Base-by-base conservation (phyloP, 1,139 yeast genomes). In the Saccharomyces pastorianus region DNA sequence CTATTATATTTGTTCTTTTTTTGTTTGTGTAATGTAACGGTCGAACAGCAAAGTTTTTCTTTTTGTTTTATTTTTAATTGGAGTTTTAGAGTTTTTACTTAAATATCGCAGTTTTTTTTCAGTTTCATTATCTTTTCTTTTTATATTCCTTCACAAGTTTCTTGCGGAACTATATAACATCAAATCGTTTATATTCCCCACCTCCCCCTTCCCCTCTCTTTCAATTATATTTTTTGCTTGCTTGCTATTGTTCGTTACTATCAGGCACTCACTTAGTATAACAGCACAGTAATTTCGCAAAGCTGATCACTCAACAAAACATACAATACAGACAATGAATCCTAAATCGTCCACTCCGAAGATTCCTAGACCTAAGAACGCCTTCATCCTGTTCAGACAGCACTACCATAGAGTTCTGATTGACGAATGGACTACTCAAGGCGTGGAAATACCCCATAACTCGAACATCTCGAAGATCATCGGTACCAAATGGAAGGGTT, bases 401-500 rank as follows among this genome's bases (percentile, higher is more conserved):
- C 84, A 82, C 61, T 82, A 82, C 61, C 88, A 84, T 63, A 84
- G 81, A 62, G 71, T 78, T 47, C 84, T 84, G 28, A 79, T 83
- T 53, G 85, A 83, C 56, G 83, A 80, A 61, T 81, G 81, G 59
- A 61, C 63, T 14, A 57, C 57, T 8, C 58, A 61, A 34, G 65
- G 64, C 25, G 57, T 59, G 47, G 63, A 63, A 28, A 58, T 65
- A 27, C 67, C 67, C 23, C 67, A 64, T 50, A 65, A 65, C 50
- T 61, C 66, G 8, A 61, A 63, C 53, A 63, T 65, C n/a, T 63
- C 67, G 28, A 64, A 64, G 46, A 58, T 63, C 44, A 52, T 82
- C 57, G 88, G 95, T 46, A 80, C 83, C 64, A 81, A 88, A 66
- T 86, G 95, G 95, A 77, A 89, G 64, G 78, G 81, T 25, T 73